These are phyloP conservation scores for Aspergillus ostianus DNA, from an alignment of 495 filamentous ascomycete species.

Conservation along the genomic window DNA sequence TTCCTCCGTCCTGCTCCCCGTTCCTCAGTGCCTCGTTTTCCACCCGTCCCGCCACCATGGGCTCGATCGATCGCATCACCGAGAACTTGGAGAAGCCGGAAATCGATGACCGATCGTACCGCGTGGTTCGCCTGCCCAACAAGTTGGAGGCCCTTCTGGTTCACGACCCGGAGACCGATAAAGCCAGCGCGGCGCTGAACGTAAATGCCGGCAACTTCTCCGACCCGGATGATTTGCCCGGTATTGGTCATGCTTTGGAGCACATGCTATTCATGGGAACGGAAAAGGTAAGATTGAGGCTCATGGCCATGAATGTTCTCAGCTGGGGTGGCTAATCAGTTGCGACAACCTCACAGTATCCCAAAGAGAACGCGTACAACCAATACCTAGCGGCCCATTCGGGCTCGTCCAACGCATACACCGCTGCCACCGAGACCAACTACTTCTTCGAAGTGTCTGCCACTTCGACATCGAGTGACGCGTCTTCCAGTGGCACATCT, in stretches of 20 bases:
- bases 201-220: conserved; percentile 96
- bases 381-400: conserved; percentile 87
- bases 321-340: neutral
- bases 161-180: conserved; percentile 94
- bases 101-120: conserved; percentile 84
- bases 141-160: conserved; percentile 92
- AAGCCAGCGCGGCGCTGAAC: conserved; percentile 91
- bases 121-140: conserved; percentile 82
- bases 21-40: conserved; percentile 23
- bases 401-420: conserved; percentile 93
- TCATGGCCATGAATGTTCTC: neutral
- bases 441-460: conserved; percentile 97
- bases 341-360: conserved; percentile 56
- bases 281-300: conserved; percentile 64
- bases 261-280: conserved; percentile 98
- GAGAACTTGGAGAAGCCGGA: conserved; percentile 82
- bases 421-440: conserved; percentile 89
- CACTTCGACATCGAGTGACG: conserved; percentile 50
- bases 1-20: conserved; percentile 22
- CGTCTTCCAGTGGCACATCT: conserved; percentile 28
- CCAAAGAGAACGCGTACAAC: conserved; percentile 93
- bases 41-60: conserved; percentile 32
- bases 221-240: conserved; percentile 87
- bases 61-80: conserved; percentile 65
- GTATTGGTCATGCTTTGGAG: conserved; percentile 88